Conservation (phyloP, 2,329 filamentous ascomycete species). For the Aspergillus ibericus region DNA sequence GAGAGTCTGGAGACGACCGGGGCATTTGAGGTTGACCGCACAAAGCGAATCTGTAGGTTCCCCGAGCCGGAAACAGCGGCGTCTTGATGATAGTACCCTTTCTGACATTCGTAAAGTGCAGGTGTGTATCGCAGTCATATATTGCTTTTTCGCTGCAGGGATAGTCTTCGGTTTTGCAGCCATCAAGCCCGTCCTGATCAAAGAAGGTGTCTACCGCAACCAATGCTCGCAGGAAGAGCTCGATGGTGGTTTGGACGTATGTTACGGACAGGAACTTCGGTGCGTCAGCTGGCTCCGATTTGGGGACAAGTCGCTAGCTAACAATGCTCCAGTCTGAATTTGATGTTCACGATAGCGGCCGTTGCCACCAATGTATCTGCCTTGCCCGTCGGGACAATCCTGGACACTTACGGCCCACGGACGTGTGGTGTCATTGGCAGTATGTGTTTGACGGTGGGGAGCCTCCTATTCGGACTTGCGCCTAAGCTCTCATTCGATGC, state of each 20-base stretch:
- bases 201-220: constrained; percentile 70
- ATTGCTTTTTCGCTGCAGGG: constrained; percentile 76
- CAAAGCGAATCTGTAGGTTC: constrained; percentile 54
- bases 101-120: constrained; percentile 55
- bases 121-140: constrained; percentile 66
- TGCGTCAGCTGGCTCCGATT: constrained; percentile 22
- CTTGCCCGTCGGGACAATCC: constrained; percentile 78
- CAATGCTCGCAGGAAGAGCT: constrained; percentile 59
- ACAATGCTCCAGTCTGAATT: constrained; percentile 60
- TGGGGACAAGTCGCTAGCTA: constrained; percentile 7
- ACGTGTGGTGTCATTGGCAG: constrained; percentile 72
- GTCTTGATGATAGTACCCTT: neutral
- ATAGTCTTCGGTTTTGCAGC: constrained; percentile 83
- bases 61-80: neutral
- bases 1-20: constrained; percentile 30
- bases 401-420: constrained; percentile 79
- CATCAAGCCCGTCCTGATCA: constrained; percentile 74
- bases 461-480: constrained; percentile 70
- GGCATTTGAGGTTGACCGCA: constrained; percentile 57
- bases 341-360: constrained; percentile 90
- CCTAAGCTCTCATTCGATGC: constrained; percentile 68
- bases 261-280: constrained; percentile 59
- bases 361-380: constrained; percentile 86
- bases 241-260: constrained; percentile 51
- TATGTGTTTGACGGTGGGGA: constrained; percentile 67